Evolutionary conservation across 768 basidiomycete species (phyloP), one percentile per base, ranked within the genome.

Genomic region (Nidularia sp.): DNA sequence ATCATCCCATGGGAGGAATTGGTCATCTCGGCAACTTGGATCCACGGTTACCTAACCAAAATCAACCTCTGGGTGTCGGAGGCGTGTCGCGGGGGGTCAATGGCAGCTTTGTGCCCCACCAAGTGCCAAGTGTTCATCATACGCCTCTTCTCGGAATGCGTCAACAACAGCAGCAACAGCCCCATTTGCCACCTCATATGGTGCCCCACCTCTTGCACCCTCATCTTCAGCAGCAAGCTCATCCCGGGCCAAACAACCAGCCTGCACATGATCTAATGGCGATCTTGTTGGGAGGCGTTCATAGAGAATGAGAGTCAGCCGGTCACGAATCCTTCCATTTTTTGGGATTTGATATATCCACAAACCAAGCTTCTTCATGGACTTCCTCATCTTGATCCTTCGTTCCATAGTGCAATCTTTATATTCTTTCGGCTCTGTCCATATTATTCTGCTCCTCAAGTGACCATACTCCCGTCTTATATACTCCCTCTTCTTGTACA

Each of bases 191-290:
- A 47, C 80, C 83, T 9, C 83, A 83, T 52, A 67, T 80, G 67
- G 64, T 76, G 54, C 61, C 66, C 9, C 78, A 75, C 57, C 64
- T 75, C 51, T 58, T 81, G 55, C 76, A 77, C 9, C 78, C 79
- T 49, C 84, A 87, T 55, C 71, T 85, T 49, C 86, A 83, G 58
- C 84, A 81, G 60, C 84, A 83, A 69, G 75, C 75, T 31, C 72
- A 75, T 47, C 68, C 73, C 15, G 70, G 70, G 13, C 66, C 72
- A 18, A 78, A 71, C 62, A 81, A 72, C 54, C 83, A 82, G 60
- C 79, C 81, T 34, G 70, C 82, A 43, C 85, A 87, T 55, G 90
- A 93, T 63, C 70, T 93, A 58, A 91, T 93, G 85, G 83, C 90
- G 44, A 76, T 93, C 53, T 78, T 93, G 55, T 85, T 93, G 88